phyloP scores from a whole-genome alignment of 2,329 filamentous ascomycete genomes.

The Emergomyces africanus region DNA sequence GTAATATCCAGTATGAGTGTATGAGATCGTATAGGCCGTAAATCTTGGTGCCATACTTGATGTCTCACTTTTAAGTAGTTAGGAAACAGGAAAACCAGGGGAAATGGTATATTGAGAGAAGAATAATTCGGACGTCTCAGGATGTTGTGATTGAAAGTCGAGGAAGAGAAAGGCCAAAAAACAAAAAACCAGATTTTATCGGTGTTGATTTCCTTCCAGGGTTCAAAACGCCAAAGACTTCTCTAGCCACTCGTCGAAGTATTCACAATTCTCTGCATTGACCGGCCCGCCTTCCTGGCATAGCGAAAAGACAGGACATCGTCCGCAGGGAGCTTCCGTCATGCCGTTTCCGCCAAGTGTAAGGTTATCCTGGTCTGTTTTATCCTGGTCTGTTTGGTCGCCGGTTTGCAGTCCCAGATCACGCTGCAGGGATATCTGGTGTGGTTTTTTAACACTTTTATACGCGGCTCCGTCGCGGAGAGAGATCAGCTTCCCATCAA shows the following conservation, averaged over 20 bases:
- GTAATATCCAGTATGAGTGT: neutral
- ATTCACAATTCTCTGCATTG: conserved; percentile 78
- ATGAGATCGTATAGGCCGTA: neutral
- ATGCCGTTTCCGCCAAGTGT: conserved; percentile 54
- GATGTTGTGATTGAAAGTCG: neutral
- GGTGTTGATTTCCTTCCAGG: neutral
- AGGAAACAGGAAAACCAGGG: neutral
- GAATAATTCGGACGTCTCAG: neutral
- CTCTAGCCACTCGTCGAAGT: conserved; percentile 74
- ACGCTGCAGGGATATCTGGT: conserved; percentile 20
- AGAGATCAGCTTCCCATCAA: conserved; percentile 68
- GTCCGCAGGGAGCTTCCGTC: conserved; percentile 79
- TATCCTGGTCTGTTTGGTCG: conserved; percentile 19
- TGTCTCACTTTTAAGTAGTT: neutral
- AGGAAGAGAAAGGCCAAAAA: neutral
- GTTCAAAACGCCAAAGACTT: conserved; percentile 24
- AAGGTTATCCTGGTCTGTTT: conserved; percentile 22
- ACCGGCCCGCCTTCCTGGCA: conserved; percentile 87
- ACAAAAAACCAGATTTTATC: too few relatives aligned
- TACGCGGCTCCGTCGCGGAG: conserved; percentile 40
- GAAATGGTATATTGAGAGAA: neutral
- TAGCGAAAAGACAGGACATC: conserved; percentile 84
- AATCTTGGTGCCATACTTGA: neutral
- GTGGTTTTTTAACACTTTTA: conserved; percentile 31
- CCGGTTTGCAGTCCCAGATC: conserved; percentile 22